Base-by-base conservation (phyloP, 495 filamentous ascomycete species). In the Jackrogersella minutella region DNA sequence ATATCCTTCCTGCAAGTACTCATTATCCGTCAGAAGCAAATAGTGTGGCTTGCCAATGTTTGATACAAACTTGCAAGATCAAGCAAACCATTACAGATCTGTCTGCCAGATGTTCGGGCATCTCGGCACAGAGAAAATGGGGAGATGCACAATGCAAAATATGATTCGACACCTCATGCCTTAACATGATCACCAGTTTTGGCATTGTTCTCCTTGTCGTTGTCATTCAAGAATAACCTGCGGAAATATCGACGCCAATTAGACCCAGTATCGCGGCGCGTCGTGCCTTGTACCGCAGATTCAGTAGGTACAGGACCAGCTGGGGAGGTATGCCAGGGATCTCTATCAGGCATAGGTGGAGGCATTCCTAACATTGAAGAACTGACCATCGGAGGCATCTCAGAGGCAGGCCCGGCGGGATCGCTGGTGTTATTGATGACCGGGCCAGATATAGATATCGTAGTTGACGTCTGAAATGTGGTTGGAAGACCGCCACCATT, bases 391-490 rank as follows among this genome's bases (percentile, higher is more conserved):
- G 63, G 46, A 3, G 52, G 40, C 19, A 51, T 30, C 4, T 17
- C 34, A 21, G 63, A 55, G 24, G 51, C 16, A 11, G 16, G 13
- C 16, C 30, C 51, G n/a, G 26, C 50, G 14, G 28, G 10, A 16
- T 19, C 24, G 41, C 33, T 43, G n/a, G 58, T 72, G 16, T 14
- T 65, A 34, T 72, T 72, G 3, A 64, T 53, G 5, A 14, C 1
- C 34, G 55, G 58, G n/a, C 44, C 36, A 14, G 69, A 43, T 53
- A 62, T 33, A 13, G 53, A 46, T 28, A 57, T 21, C 34, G 61
- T 68, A 16, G 61, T 74, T 33, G 70, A 74, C 0, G 72, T 74
- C 28, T 51, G 44, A 60, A 74, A 70, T 17, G 72, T 74, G n/a
- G 66, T 73, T 11, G 70, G 72, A 14, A 46, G 24, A 16, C 44